phyloP scores from a whole-genome alignment of 1,284 basidiomycete species.

The Hemileia vastatrix region DNA sequence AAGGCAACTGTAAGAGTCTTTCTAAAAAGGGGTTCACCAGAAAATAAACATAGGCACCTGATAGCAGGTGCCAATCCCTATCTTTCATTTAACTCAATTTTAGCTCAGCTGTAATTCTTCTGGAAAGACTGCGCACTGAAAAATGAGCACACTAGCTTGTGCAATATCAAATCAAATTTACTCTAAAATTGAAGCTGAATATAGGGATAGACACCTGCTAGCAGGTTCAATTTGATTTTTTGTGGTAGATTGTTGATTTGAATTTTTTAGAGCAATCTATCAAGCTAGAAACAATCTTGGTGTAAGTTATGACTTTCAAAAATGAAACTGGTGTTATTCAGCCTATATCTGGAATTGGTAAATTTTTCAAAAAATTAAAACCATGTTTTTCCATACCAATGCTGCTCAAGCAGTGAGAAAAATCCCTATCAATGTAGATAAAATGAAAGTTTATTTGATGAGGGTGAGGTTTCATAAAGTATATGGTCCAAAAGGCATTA shows the following conservation, averaged over 20 bases:
- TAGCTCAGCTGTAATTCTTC: no score
- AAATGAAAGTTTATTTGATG: constrained; percentile 91
- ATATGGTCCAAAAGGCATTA: constrained; percentile 94
- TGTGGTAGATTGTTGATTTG: constrained; percentile 64
- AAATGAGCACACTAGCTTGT: no score
- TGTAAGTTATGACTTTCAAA: constrained; percentile 98
- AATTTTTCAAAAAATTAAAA: constrained; percentile 66
- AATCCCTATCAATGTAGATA: constrained; percentile 82
- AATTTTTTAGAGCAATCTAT: constrained; percentile 68
- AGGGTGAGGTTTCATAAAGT: constrained; percentile 98
- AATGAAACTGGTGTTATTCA: constrained; percentile 99
- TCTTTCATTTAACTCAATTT: no score
- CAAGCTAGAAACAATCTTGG: constrained; percentile 71
- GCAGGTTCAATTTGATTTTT: no score
- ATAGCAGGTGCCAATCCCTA: no score
- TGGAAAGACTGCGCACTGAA: no score
- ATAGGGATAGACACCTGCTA: no score
- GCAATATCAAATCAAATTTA: no score
- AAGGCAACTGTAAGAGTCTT: no score
- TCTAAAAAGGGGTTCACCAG: no score
- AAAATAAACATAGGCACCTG: no score
- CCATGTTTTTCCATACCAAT: constrained; percentile 91
- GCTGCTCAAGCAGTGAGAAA: constrained; percentile 91
- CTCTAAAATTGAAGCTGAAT: no score
- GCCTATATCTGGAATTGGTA: constrained; percentile 82